Evolutionary conservation across 176 grass and related monocot genomes (phyloP).

Genomic region (Oryza rufipogon): DNA sequence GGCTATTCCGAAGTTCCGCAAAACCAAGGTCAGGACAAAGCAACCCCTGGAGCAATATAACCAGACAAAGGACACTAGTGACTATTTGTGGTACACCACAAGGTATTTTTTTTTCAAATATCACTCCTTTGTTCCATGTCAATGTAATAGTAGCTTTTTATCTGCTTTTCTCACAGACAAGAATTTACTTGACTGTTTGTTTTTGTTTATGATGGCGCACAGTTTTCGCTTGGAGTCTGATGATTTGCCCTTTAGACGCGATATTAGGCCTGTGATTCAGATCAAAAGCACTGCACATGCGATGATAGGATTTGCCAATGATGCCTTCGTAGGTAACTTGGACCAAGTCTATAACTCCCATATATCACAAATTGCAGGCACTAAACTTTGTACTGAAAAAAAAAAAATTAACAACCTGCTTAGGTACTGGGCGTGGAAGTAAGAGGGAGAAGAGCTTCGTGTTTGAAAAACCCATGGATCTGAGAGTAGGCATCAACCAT

Average conservation of each 20-base stretch:
- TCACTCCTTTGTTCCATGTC: conserved; percentile 10
- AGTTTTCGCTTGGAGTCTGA: conserved; percentile 74
- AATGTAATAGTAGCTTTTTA: not conserved
- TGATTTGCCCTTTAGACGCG: conserved; percentile 79
- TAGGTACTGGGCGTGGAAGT: conserved; percentile 72
- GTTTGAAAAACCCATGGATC: conserved; percentile 64
- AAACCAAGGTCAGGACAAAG: conserved; percentile 42
- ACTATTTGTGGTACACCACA: conserved; percentile 92
- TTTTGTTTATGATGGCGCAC: conserved; percentile 32
- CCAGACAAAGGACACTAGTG: conserved; percentile 72
- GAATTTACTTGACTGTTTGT: conserved; percentile 14
- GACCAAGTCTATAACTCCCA: conserved; percentile 29
- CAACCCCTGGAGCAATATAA: conserved; percentile 76
- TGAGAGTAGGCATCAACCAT: conserved; percentile 67
- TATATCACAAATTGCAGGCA: conserved; percentile 22
- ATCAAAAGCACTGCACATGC: conserved; percentile 63
- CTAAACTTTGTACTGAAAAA: conserved; percentile 32
- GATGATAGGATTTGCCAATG: conserved; percentile 72
- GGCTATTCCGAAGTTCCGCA: conserved; percentile 41
- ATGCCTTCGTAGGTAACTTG: conserved; percentile 62
- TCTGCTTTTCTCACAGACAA: not conserved
- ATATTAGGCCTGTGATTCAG: conserved; percentile 82
- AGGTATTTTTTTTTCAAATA: conserved; percentile 51
- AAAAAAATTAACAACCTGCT: not conserved
- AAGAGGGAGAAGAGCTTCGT: conserved; percentile 75